phyloP scores from a whole-genome alignment of 1,139 yeast genomes.

The Taiozyma onychis region DNA sequence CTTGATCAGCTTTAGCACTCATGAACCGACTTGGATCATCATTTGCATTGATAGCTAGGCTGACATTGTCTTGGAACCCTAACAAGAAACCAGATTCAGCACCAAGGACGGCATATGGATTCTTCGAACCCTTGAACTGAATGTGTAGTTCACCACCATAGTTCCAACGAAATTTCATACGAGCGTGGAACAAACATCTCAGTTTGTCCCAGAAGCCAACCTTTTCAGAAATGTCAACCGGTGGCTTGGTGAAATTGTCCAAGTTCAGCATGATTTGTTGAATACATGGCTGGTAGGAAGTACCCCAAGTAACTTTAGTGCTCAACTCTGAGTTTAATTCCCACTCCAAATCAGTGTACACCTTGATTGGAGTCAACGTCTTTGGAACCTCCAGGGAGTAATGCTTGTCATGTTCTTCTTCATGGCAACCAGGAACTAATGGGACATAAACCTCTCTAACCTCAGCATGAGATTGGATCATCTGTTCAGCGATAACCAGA shows the following conservation, averaged over 20 bases:
- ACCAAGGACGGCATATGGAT: slow-evolving; percentile 71
- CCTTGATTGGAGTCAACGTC: slow-evolving; percentile 71
- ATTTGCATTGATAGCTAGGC: slow-evolving; percentile 53
- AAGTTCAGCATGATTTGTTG: slow-evolving; percentile 76
- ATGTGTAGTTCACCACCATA: slow-evolving; percentile 52
- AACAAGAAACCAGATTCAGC: slow-evolving; percentile 74
- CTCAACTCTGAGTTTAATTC: slow-evolving; percentile 51
- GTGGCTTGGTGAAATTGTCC: slow-evolving; percentile 80
- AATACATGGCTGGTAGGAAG: slow-evolving; percentile 76
- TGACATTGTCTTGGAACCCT: slow-evolving; percentile 67
- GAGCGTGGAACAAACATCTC: slow-evolving; percentile 55
- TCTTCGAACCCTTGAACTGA: slow-evolving; percentile 57
- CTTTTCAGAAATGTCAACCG: slow-evolving; percentile 77
- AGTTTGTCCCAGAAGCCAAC: slow-evolving; percentile 80
- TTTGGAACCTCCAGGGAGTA: slow-evolving; percentile 66
- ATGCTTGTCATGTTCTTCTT: slow-evolving; percentile 35
- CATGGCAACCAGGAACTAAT: slow-evolving; percentile 40
- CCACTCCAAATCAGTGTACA: slow-evolving; percentile 57
- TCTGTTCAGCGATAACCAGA: slow-evolving; percentile 51
- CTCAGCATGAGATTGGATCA: slow-evolving; percentile 38
- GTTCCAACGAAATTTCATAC: slow-evolving; percentile 41
- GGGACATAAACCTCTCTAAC: slow-evolving; percentile 61
- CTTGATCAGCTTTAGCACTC: slow-evolving; percentile 57
- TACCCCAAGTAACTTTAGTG: slow-evolving; percentile 80
- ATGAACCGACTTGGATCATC: slow-evolving; percentile 60